These are phyloP conservation scores for Plectosphaerella sp. DNA, from an alignment of 2,329 filamentous ascomycete genomes.

Conservation along the genomic window DNA sequence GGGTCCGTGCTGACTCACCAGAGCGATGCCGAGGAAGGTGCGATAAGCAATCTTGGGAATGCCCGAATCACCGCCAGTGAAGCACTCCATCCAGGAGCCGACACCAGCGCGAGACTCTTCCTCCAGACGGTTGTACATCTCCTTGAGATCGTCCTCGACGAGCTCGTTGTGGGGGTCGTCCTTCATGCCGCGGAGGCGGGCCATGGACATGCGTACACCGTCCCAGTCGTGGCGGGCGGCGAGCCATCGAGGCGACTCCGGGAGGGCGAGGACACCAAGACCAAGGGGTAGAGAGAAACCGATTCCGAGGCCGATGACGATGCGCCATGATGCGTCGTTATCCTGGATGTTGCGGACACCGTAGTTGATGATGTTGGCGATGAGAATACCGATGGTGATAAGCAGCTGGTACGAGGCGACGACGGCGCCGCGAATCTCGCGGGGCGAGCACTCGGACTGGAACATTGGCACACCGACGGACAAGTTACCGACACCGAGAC, in stretches of 20 bases:
- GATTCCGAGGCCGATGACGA: conserved; percentile 55
- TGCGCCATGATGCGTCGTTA: conserved; percentile 51
- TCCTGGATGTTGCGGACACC: conserved; percentile 39
- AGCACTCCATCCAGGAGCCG: conserved; percentile 55
- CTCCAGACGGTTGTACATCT: conserved; percentile 44
- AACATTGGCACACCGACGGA: conserved; percentile 65
- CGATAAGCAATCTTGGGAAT: conserved; percentile 59
- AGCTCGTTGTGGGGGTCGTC: conserved; percentile 36
- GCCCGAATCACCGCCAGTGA: conserved; percentile 43
- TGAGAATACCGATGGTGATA: conserved; percentile 66
- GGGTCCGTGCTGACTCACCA: conserved; percentile 22
- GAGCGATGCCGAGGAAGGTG: conserved; percentile 55
- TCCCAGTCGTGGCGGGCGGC: conserved; percentile 42
- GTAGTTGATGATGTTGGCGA: conserved; percentile 51
- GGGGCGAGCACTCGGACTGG: conserved; percentile 59
- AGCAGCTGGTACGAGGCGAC: conserved; percentile 71
- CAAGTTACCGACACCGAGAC: conserved; percentile 63
- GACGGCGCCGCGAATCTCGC: conserved; percentile 58
- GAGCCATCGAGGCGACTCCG: conserved; percentile 55
- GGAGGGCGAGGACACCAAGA: conserved; percentile 47
- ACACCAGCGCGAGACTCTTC: conserved; percentile 38
- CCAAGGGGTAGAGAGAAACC: conserved; percentile 47
- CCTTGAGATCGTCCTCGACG: conserved; percentile 47
- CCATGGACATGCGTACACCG: conserved; percentile 43
- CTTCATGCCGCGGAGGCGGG: conserved; percentile 47